Conservation (phyloP, 148 eudicot genomes). For the Heliamphora exappendiculata region DNA sequence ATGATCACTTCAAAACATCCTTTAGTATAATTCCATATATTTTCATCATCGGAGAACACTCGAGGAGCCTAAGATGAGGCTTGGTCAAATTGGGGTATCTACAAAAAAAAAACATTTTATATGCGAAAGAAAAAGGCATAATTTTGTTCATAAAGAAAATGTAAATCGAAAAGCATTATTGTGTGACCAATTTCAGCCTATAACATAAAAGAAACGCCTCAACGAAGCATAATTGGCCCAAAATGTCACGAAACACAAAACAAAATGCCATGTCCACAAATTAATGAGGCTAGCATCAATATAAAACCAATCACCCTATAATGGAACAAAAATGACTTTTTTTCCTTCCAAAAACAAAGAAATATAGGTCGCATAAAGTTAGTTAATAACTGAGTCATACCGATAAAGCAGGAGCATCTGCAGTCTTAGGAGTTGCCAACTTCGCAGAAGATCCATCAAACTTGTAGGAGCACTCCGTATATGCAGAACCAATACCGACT, state of each 20-base stretch:
- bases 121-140: background rate
- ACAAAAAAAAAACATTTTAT: background rate
- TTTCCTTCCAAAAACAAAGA: background rate
- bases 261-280: background rate
- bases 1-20: no score
- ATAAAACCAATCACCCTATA: background rate
- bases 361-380: background rate
- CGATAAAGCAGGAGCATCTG: slow-evolving; percentile 30
- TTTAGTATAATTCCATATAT: no score
- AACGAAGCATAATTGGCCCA: background rate
- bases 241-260: background rate
- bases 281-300: background rate
- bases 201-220: background rate
- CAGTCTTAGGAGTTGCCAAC: slow-evolving; percentile 26
- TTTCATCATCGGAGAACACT: no score
- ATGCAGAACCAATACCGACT: slow-evolving; percentile 82
- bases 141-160: background rate
- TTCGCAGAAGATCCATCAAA: slow-evolving; percentile 47
- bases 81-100: background rate
- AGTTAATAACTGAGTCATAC: slow-evolving; percentile 18
- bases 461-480: slow-evolving; percentile 64
- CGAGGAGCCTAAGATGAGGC: no score
- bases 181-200: background rate
- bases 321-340: background rate
- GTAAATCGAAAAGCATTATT: background rate